Conservation (phyloP, 148 eudicot genomes). For the Chenopodium quinoa region DNA sequence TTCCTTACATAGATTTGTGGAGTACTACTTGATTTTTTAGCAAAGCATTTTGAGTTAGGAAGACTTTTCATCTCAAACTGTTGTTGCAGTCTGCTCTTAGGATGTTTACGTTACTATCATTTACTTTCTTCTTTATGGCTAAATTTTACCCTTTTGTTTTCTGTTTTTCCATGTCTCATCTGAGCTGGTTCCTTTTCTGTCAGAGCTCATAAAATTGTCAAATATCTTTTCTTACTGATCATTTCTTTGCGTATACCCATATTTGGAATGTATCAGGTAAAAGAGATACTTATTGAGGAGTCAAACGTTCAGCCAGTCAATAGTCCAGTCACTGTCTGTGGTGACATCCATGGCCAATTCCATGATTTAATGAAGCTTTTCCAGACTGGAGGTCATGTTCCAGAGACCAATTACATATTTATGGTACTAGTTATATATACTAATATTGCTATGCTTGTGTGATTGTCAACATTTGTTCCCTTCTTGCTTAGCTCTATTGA, state of each 20-base stretch:
- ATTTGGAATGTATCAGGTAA: conserved; percentile 51
- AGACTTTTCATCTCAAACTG: background rate
- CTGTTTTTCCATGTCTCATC: background rate
- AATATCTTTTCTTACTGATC: background rate
- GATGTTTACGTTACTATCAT: background rate
- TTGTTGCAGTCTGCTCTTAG: background rate
- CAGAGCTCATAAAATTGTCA: background rate
- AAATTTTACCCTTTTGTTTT: background rate
- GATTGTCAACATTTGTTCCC: background rate
- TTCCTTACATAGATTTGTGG: background rate
- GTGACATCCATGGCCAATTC: conserved; percentile 98
- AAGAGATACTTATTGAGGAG: conserved; percentile 95
- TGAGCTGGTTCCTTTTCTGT: background rate
- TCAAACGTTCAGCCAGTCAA: conserved; percentile 98
- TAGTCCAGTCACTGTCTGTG: conserved; percentile 99
- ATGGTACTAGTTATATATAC: conserved; percentile 52
- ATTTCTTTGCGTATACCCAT: background rate
- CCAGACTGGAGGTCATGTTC: conserved; percentile 98
- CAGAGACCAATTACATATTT: conserved; percentile 96
- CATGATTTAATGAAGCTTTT: conserved; percentile 98
- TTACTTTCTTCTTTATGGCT: background rate
- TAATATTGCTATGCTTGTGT: background rate
- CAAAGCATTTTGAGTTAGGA: background rate
- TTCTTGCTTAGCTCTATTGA: conserved; percentile 6
- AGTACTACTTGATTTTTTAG: background rate